phyloP scores from a whole-genome alignment of 2,329 filamentous ascomycete genomes.

The Aspergillus ibericus region DNA sequence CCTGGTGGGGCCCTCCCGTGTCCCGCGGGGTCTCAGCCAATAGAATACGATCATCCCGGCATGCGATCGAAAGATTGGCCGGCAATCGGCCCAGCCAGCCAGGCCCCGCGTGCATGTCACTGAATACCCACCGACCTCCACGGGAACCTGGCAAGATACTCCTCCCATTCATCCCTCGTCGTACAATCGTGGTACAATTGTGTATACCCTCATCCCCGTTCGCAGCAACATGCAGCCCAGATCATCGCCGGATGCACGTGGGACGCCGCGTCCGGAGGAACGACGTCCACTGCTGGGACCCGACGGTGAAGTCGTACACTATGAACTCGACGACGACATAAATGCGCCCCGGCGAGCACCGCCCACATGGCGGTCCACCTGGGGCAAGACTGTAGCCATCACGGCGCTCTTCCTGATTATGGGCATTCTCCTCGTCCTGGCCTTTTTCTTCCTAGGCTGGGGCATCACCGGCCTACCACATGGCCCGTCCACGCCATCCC shows the following conservation, averaged over 20 bases:
- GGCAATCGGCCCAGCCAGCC: not conserved
- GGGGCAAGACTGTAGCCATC: not conserved
- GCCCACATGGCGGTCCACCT: not conserved
- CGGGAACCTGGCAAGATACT: not conserved
- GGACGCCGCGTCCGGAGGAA: not conserved
- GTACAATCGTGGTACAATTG: too few relatives aligned
- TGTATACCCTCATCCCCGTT: not conserved
- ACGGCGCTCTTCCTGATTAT: not conserved
- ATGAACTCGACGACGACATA: not conserved
- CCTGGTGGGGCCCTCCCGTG: not conserved
- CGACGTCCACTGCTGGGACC: not conserved
- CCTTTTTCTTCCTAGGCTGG: conserved; percentile 14
- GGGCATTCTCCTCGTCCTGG: not conserved
- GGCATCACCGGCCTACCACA: conserved; percentile 12
- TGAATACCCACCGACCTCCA: not conserved
- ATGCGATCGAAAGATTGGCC: not conserved
- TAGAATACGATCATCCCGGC: not conserved
- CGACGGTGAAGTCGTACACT: not conserved
- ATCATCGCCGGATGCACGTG: not conserved
- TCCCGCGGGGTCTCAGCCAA: not conserved
- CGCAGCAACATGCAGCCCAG: not conserved
- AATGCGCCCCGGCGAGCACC: not conserved
- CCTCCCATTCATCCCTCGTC: not conserved
- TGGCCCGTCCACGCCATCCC: not conserved
- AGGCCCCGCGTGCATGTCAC: not conserved